Evolutionary conservation across 2,329 filamentous ascomycete genomes (phyloP).

Genomic region (Exophiala xenobiotica): DNA sequence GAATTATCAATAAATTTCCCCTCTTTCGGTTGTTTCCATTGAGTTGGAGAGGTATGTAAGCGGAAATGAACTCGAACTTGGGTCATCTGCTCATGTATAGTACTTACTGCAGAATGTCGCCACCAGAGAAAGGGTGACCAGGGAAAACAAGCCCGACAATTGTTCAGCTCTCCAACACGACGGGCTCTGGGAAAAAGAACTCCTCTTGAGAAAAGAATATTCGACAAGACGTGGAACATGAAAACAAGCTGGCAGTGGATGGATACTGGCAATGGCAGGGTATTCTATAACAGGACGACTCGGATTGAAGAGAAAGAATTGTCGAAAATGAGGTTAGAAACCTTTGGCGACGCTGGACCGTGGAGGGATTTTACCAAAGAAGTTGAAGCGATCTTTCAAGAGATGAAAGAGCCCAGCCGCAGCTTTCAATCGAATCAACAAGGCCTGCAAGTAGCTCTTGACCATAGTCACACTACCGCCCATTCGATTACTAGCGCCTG

Average conservation of each 20-base stretch:
- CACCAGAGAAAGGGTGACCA: neutral
- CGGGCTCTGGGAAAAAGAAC: neutral
- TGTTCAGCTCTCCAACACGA: neutral
- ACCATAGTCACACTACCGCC: neutral
- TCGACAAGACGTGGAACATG: conserved; percentile 2
- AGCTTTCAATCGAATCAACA: neutral
- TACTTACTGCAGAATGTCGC: conserved; percentile 2
- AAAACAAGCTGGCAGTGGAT: conserved; percentile 1
- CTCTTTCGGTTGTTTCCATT: conserved; percentile 1
- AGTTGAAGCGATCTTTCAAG: conserved; percentile 2
- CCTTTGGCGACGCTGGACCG: conserved; percentile 5
- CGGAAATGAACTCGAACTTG: neutral
- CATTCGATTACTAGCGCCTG: neutral
- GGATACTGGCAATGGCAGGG: neutral
- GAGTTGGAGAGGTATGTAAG: conserved; percentile 7
- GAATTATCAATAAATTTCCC: conserved; percentile 9
- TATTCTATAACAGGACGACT: conserved; percentile 2
- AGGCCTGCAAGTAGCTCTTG: neutral
- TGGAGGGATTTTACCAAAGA: conserved; percentile 1
- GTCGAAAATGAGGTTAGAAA: conserved; percentile 2
- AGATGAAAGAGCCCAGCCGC: neutral
- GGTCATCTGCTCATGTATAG: conserved; percentile 6
- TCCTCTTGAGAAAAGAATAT: conserved; percentile 1
- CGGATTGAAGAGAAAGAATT: conserved; percentile 4
- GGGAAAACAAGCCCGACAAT: neutral